A percentile compares a stretch with the other conserved stretches of the same genome.
Evolutionary conservation across 2,329 filamentous ascomycete species (phyloP).

Genomic region (Helminthosporium solani): DNA sequence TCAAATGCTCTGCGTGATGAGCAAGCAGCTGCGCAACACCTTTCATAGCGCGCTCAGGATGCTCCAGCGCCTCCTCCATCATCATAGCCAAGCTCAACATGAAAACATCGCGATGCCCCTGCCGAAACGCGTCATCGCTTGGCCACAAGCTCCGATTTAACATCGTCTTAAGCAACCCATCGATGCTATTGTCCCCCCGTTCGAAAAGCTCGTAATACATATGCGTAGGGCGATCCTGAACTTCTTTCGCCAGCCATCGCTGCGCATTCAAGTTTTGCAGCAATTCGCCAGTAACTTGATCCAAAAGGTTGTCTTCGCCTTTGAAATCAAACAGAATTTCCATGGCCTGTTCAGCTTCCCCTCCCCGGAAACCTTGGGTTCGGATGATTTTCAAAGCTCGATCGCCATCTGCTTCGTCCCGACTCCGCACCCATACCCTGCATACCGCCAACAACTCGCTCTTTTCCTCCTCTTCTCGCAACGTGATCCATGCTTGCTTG

Average conservation of each 20-base stretch:
- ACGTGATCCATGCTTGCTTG: slow-evolving; percentile 43
- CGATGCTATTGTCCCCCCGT: slow-evolving; percentile 49
- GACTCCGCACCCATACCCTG: slow-evolving; percentile 36
- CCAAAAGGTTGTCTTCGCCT: slow-evolving; percentile 45
- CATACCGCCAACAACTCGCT: slow-evolving; percentile 38
- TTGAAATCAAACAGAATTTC: slow-evolving; percentile 45
- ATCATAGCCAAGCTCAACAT: slow-evolving; percentile 80
- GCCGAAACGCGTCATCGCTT: slow-evolving; percentile 46
- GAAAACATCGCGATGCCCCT: slow-evolving; percentile 60
- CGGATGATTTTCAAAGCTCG: slow-evolving; percentile 36
- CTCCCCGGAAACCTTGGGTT: slow-evolving; percentile 33
- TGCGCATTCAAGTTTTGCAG: slow-evolving; percentile 41
- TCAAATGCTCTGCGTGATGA: slow-evolving; percentile 55
- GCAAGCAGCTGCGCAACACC: slow-evolving; percentile 60
- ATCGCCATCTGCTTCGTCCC: slow-evolving; percentile 44
- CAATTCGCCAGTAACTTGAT: slow-evolving; percentile 43
- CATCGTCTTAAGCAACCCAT: slow-evolving; percentile 45
- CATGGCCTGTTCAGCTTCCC: slow-evolving; percentile 44
- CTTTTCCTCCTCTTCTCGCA: slow-evolving; percentile 43
- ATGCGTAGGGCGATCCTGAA: slow-evolving; percentile 43
- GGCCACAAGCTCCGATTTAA: slow-evolving; percentile 47
- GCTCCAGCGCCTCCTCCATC: slow-evolving; percentile 85
- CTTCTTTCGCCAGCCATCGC: slow-evolving; percentile 40
- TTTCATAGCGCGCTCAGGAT: slow-evolving; percentile 61
- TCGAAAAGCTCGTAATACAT: slow-evolving; percentile 48